These are phyloP conservation scores for Rhizophagus prolifer DNA, from an alignment of 192 early-diverging fungal genomes.

Conservation along the genomic window DNA sequence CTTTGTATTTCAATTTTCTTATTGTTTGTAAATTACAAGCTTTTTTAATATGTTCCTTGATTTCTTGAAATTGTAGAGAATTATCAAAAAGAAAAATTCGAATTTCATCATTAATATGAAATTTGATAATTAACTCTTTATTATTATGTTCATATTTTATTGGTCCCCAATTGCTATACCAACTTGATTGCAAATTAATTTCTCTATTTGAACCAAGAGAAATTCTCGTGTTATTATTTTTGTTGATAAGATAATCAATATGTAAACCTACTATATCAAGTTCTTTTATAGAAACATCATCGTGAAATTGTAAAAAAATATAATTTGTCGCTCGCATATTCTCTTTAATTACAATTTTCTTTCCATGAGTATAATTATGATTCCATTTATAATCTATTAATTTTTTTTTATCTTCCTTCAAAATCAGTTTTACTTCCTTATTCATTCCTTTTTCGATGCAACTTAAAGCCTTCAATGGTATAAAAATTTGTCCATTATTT, in stretches of 20 bases:
- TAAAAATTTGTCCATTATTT: background rate
- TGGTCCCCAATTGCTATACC: background rate
- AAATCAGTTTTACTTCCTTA: background rate
- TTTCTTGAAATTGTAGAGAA: background rate
- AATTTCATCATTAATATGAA: background rate
- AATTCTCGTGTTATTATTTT: background rate
- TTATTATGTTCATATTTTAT: background rate
- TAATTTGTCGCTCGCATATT: background rate
- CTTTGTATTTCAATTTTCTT: conserved; percentile 5
- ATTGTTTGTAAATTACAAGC: background rate
- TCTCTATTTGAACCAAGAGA: background rate
- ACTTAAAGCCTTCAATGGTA: background rate
- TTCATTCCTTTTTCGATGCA: background rate
- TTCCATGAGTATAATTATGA: background rate
- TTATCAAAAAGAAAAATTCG: background rate
- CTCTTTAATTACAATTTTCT: background rate
- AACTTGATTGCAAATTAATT: background rate
- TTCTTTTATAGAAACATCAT: background rate
- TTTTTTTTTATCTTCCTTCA: background rate
- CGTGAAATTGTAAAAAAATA: background rate
- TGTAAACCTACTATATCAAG: background rate
- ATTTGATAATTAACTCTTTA: background rate
- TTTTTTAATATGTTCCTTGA: background rate
- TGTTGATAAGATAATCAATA: background rate
- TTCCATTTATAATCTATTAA: background rate